A percentile compares a stretch with the other conserved stretches of the same genome.
Conservation (phyloP, 768 basidiomycete genomes). For the Russula griseocarnosa region DNA sequence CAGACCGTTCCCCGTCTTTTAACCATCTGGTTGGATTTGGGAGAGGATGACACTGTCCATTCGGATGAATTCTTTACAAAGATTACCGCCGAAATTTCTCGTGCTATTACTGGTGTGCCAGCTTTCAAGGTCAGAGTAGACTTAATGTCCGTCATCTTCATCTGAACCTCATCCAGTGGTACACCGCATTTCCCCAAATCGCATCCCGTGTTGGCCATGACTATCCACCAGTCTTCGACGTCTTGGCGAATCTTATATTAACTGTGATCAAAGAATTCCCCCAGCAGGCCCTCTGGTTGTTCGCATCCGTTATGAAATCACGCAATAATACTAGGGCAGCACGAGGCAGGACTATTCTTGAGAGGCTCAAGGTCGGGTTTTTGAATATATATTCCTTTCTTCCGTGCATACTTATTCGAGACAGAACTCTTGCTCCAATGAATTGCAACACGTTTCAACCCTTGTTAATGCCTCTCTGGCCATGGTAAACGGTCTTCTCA, state of each 20-base stretch:
- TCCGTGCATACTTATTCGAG: slow-evolving; percentile 2
- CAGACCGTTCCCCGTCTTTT: slow-evolving; percentile 91
- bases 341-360: slow-evolving; percentile 56
- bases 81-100: slow-evolving; percentile 54
- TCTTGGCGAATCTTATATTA: slow-evolving; percentile 63
- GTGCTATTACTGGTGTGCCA: slow-evolving; percentile 57
- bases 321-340: slow-evolving; percentile 56
- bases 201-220: slow-evolving; percentile 86
- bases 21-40: slow-evolving; percentile 91
- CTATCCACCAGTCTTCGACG: slow-evolving; percentile 54
- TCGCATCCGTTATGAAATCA: slow-evolving; percentile 84
- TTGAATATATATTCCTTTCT: background rate
- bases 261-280: slow-evolving; percentile 79
- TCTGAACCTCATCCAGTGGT: slow-evolving; percentile 60
- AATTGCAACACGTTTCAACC: slow-evolving; percentile 42
- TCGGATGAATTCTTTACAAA: slow-evolving; percentile 44
- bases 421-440: slow-evolving; percentile 48
- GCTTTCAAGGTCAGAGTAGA: slow-evolving; percentile 65
- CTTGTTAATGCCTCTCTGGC: slow-evolving; percentile 47
- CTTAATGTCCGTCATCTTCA: slow-evolving; percentile 2
- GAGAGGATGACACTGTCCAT: slow-evolving; percentile 47
- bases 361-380: slow-evolving; percentile 51
- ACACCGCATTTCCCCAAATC: slow-evolving; percentile 93
- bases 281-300: slow-evolving; percentile 89
- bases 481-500: slow-evolving; percentile 69